Evolutionary conservation across 1,284 basidiomycete genomes (phyloP), one percentile per base, ranked within the genome.

Genomic region (Rhodotorula sp.): DNA sequence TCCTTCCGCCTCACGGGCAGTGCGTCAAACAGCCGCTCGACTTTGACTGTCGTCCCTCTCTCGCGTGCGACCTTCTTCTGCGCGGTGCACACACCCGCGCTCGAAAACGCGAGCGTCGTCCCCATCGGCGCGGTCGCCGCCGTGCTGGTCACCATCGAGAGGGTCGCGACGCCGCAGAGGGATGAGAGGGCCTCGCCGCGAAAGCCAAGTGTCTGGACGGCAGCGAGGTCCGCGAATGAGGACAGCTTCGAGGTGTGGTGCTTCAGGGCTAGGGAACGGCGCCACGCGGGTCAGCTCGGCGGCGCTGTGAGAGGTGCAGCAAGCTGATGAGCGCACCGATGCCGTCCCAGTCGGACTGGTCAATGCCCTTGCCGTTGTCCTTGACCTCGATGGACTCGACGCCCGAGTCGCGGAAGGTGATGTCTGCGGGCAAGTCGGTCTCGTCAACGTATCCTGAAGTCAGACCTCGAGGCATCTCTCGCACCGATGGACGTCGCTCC

Each of bases 181-280:
- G 94, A 94, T 1, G 93, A 92, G 0, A 99, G 84, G 0, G 97
- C 97, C 82, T 99, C 97, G 27, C 97, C 97, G 44, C 96, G 88
- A 79, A 99, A 99, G 0, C 97, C 97, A 81, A 98, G 98, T 0
- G 95, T 95, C 4, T 84, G 83, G 9, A 99, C 88, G 0, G 86
- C 83, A 0, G 87, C 84, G 1, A 99, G 86, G 78, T 94, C 91
- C 6, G 87, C 84, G 78, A 91, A 92, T 2, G 88, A 86, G 1
- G 88, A 82, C 0, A 99, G 85, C 81, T 99, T 99, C 25, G 95
- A 97, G 0, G 96, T 99, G 80, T 95, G 88, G 78, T 98, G 92
- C 80, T 97, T 97, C 69, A 95, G 84, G 3, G 88, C 94, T 92
- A 76, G 17, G 25, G 9, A 2, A 29, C 4, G 25, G 48, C 48